Base-by-base conservation (phyloP, 108 stramenopile genomes). In the Nitzschia palea region DNA sequence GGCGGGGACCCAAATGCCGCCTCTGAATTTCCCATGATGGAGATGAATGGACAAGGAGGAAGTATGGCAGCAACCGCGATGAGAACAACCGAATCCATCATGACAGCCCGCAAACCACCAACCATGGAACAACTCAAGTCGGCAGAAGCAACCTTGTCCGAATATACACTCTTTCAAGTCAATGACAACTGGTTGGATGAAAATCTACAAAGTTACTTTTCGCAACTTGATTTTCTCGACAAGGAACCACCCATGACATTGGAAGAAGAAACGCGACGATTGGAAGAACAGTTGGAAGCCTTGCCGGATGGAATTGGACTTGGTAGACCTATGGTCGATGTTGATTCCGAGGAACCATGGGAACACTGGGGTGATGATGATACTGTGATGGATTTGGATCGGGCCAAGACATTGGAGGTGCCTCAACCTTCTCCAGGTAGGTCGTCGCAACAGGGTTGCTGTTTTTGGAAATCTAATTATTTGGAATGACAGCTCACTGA, bases 141-240 rank as follows among this genome's bases (percentile, higher is more conserved):
- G n/a, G 80, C 80, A 18, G 86, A 92, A 34, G 77, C 86, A 23
- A 86, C 82, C 12, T 72, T 92, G 32, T 45, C 73, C 2, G 61
- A 85, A 22, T 92, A 86, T 62, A 79, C 62, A 25, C 53, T 60
- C 32, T 85, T 73, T 72, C 64, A 71, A 5, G 85, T 87, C 0
- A 43, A 68, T 2, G 90, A 91, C 56, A 91, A 92, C 63, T 92
- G 83, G 81, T 44, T 92, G 17, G 76, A 86, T 60, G 82, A 87
- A 48, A 80, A 85, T 26, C 71, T 87, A 22, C 73, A 31, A 63
- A 4, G 18, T 20, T 48, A 48, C n/a, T 48, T 48, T 48, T 59
- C 27, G 62, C 44, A 43, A n/a, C 60, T 67, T 66, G 58, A 52
- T 20, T 40, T 20, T 36, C 58, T 59, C 48, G 31, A 69, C 35